Percentiles rank a stretch among this genome's conserved stretches.
Conservation (phyloP, 805 yeast genomes). For the Pichia insulana region DNA sequence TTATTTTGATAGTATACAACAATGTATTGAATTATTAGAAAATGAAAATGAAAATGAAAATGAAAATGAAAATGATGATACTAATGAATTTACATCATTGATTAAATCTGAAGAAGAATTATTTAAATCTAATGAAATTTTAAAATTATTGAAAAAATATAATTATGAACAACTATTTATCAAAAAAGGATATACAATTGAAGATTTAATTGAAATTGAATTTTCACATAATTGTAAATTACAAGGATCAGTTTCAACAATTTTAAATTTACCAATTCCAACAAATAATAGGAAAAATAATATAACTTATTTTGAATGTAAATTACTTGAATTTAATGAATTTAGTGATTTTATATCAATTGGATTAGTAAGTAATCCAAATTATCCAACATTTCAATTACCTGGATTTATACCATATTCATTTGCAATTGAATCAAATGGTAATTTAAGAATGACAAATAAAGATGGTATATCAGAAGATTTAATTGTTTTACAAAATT, state of each 20-base stretch:
- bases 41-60: slow-evolving; percentile 8
- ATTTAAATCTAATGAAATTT: slow-evolving; percentile 1
- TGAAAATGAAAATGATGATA: not conserved
- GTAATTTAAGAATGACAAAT: slow-evolving; percentile 45
- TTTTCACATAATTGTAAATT: slow-evolving; percentile 19
- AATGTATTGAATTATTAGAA: slow-evolving; percentile 14
- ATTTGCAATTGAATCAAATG: slow-evolving; percentile 65
- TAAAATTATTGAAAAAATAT: slow-evolving; percentile 1
- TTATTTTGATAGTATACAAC: slow-evolving; percentile 25
- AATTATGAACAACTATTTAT: not conserved
- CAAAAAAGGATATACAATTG: slow-evolving; percentile 13
- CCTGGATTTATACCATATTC: slow-evolving; percentile 71
- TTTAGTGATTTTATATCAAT: slow-evolving; percentile 48
- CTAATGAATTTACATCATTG: slow-evolving; percentile 7
- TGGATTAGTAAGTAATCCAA: slow-evolving; percentile 61
- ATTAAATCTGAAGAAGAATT: not conserved
- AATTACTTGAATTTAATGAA: slow-evolving; percentile 33
- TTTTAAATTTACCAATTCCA: slow-evolving; percentile 28
- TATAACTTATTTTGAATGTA: slow-evolving; percentile 60
- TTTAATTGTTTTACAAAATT: slow-evolving; percentile 39
- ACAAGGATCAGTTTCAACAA: slow-evolving; percentile 13
- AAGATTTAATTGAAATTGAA: slow-evolving; percentile 27
- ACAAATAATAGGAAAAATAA: slow-evolving; percentile 33
- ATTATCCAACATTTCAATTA: slow-evolving; percentile 59
- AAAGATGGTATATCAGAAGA: slow-evolving; percentile 21